Base-by-base conservation (phyloP, 345 rosid genomes). In the Capsella bursapastoris region DNA sequence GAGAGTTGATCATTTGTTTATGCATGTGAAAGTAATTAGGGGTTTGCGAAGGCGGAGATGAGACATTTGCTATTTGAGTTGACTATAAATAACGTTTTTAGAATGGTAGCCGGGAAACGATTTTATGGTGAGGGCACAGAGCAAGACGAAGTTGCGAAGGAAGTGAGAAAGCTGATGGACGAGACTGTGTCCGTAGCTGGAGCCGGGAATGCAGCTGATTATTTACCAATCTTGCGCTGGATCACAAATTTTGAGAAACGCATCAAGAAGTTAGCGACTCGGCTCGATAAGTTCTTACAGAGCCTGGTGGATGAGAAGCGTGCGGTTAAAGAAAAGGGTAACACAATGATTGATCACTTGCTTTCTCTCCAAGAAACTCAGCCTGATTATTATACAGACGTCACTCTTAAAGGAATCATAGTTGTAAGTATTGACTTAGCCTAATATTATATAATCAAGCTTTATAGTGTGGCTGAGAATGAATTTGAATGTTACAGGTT, bases 321-420 rank as follows among this genome's bases (percentile, higher is more conserved):
- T 53, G 58, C 12, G 1, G 71, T 64, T 5, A 69, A 64, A 27
- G 56, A 38, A 16, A 38, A 57, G 27, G 70, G 66, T 31, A 74
- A 79, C 64, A 80, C 83, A 7, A 87, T 84, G 90, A 80, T 89
- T 49, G 82, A 76, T 37, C 91, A 83, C 56, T 68, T 85, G 50
- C 86, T 85, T 41, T 12, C 76, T 61, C 58, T 84, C 59, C 87
- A 84, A 45, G 70, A 84, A 40, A 80, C 78, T 6, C 62, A 89
- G 8, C 88, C 89, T 1, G 76, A 78, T 3, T 68, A 76, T 18
- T 86, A 83, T 28, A 81, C 86, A 0, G 88, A 88, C 64, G 65
- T 82, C 31, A 80, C 77, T 40, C 72, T 86, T 66, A 88, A 88
- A 82, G 88, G 87, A 8, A 71, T 88, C 15, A 11, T 69, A 16